Base-by-base conservation (phyloP, 129 eudicot genomes). In the Gnaphalium uliginosum region DNA sequence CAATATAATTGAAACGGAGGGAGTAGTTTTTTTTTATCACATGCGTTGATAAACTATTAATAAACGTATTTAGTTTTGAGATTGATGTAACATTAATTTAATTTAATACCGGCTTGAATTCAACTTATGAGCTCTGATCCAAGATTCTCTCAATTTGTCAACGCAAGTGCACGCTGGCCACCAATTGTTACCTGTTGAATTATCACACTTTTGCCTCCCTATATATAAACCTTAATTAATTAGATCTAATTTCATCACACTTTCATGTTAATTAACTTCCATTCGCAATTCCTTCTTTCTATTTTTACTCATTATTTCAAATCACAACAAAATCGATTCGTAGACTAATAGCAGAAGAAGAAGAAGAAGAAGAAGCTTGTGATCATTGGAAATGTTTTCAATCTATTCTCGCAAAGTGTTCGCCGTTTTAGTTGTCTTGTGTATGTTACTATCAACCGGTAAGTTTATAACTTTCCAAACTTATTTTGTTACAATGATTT, bases 141-240 rank as follows among this genome's bases (percentile, higher is more conserved):
- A 76, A 76, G 80, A 76, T 76, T 76, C 74, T 76, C 80, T 76
- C 80, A 19, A 18, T 54, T 76, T 76, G 80, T 76, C 80, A 76
- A 76, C 80, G 74, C 80, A 76, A 76, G 17, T 76, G 80, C 73
- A 76, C 72, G 77, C 77, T 62, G 66, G 63, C 69, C 69, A 59
- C 78, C 78, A 58, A 39, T 58, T 58, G 30, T 58, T 8, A 10
- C 48, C 48, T 41, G 48, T 41, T 41, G 2, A 58, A 14, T 25
- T 58, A 25, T 69, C 39, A 68, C 73, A 68, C 74, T 46, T 18
- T 23, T 21, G 10, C 15, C 27, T 22, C 61, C 61, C 61, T 56
- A 54, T 57, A 19, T 57, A 57, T 21, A 57, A 19, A 56, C 25
- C 59, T n/a, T 29, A 3, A 3, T 11, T 56, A 19, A 11, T 8